Evolutionary conservation across 768 basidiomycete genomes (phyloP).

Genomic region (Phylloporus scabripes): DNA sequence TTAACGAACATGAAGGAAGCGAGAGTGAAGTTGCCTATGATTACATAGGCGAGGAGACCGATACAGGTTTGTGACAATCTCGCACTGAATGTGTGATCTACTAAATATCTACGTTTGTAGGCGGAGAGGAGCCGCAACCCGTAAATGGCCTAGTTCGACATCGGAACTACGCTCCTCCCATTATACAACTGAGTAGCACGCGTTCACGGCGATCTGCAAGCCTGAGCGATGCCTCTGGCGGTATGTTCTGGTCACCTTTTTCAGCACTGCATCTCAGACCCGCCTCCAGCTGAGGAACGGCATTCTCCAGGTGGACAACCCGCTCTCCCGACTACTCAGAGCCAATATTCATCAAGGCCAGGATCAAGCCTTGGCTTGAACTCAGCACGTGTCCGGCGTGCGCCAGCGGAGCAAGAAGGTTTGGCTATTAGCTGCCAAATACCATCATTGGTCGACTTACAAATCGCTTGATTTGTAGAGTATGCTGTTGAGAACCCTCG

Average conservation of each 20-base stretch:
- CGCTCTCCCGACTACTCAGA: slow-evolving; percentile 16
- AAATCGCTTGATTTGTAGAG: slow-evolving; percentile 13
- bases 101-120: slow-evolving; percentile 25
- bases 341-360: slow-evolving; percentile 33
- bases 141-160: slow-evolving; percentile 24
- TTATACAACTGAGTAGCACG: slow-evolving; percentile 38
- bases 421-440: slow-evolving; percentile 11
- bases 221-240: slow-evolving; percentile 54
- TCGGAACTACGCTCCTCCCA: slow-evolving; percentile 23
- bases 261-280: slow-evolving; percentile 23
- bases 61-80: slow-evolving; percentile 30
- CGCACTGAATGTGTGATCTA: slow-evolving; percentile 8
- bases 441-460: slow-evolving; percentile 6
- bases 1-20: slow-evolving; percentile 40
- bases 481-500: slow-evolving; percentile 24
- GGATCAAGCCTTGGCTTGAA: slow-evolving; percentile 41
- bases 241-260: slow-evolving; percentile 23
- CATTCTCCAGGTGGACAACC: slow-evolving; percentile 19
- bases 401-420: slow-evolving; percentile 44
- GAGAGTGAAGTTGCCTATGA: slow-evolving; percentile 36
- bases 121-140: slow-evolving; percentile 27
- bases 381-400: slow-evolving; percentile 34
- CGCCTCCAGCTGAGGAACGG: slow-evolving; percentile 25
- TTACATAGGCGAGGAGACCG: slow-evolving; percentile 34
- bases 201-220: slow-evolving; percentile 73